These are phyloP conservation scores for Saccharomycopsis sp. DNA, from an alignment of 805 yeast species.

Conservation along the genomic window DNA sequence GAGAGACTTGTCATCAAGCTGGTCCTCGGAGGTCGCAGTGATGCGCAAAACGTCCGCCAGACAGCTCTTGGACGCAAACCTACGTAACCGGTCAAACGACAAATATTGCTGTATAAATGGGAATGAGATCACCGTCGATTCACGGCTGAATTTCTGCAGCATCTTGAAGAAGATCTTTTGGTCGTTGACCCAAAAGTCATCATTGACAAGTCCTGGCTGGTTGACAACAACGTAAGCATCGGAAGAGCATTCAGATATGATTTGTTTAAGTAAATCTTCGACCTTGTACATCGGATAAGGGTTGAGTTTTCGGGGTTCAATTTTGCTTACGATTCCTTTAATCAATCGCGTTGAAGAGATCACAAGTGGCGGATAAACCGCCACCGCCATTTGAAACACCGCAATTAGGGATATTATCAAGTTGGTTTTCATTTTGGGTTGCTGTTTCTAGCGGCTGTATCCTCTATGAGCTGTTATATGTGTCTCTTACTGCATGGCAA, in stretches of 20 bases:
- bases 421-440: background rate
- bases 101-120: conserved; percentile 40
- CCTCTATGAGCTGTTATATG: background rate
- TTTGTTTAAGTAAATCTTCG: conserved; percentile 27
- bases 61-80: conserved; percentile 24
- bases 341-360: conserved; percentile 17
- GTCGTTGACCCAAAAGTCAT: conserved; percentile 40
- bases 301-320: conserved; percentile 16
- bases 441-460: background rate
- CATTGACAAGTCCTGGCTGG: conserved; percentile 44
- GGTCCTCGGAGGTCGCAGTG: conserved; percentile 31
- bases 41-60: conserved; percentile 21
- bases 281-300: conserved; percentile 27
- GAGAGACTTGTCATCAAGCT: conserved; percentile 36
- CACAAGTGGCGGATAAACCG: conserved; percentile 16
- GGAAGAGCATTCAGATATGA: conserved; percentile 40
- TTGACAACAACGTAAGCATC: conserved; percentile 52
- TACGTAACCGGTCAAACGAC: conserved; percentile 23
- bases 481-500: background rate
- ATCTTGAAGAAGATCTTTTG: conserved; percentile 39
- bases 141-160: conserved; percentile 42
- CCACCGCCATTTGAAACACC: background rate
- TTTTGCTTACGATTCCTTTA: conserved; percentile 6
- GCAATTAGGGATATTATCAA: background rate
- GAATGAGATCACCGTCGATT: conserved; percentile 57